Evolutionary conservation across 129 eudicot species (phyloP).

Genomic region (Dittrichia graveolens): DNA sequence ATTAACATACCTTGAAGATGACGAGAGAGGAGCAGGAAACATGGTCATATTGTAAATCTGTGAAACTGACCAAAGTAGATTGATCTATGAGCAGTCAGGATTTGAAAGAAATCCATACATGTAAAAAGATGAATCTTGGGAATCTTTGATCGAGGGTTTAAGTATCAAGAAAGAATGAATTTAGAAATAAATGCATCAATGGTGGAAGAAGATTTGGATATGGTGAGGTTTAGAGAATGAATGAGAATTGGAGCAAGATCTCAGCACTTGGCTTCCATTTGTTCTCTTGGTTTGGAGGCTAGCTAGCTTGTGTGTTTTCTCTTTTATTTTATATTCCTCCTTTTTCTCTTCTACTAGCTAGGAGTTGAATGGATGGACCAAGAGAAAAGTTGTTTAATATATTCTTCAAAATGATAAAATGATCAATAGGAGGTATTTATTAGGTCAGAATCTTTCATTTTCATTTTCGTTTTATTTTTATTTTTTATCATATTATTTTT

Average conservation of each 20-base stretch:
- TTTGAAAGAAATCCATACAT: conserved; percentile 33
- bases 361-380: conserved; percentile 31
- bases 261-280: conserved; percentile 49
- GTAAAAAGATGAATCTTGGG: conserved; percentile 4
- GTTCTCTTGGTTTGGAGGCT: conserved; percentile 68
- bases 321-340: not conserved
- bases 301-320: conserved; percentile 29
- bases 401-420: conserved; percentile 34
- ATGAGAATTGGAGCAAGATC: conserved; percentile 39
- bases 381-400: conserved; percentile 23
- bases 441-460: not conserved
- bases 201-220: conserved; percentile 18
- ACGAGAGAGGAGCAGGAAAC: conserved; percentile 43
- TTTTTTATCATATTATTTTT: not conserved
- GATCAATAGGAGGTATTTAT: conserved; percentile 30
- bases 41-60: conserved; percentile 55
- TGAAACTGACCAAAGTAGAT: conserved; percentile 12
- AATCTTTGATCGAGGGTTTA: conserved; percentile 20
- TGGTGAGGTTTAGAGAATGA: conserved; percentile 22
- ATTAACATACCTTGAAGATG: conserved; percentile 24
- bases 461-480: conserved; percentile 9
- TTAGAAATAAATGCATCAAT: conserved; percentile 17
- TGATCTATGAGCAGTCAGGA: conserved; percentile 20
- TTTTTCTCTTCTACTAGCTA: not conserved
- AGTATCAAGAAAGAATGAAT: conserved; percentile 12